Evolutionary conservation across 371 early-diverging fungal species (phyloP).

Genomic region (Mucor racemosus): DNA sequence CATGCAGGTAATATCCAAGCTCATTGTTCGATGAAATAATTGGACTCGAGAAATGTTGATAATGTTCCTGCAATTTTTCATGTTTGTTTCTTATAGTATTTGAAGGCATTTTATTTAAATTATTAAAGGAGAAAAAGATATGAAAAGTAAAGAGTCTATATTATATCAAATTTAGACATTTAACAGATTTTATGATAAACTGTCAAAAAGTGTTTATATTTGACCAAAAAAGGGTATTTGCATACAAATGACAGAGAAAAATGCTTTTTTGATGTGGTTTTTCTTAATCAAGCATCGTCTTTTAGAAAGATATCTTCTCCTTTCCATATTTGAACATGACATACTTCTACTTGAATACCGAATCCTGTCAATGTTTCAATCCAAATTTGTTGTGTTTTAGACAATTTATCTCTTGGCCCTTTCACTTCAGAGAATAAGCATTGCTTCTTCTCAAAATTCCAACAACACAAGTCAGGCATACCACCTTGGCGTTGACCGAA

Average conservation of each 20-base stretch:
- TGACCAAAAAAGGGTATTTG: background rate
- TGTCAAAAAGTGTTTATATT: background rate
- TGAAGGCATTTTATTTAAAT: too few species aligned
- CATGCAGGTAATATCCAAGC: background rate
- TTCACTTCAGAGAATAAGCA: conserved; percentile 79
- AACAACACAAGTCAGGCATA: conserved; percentile 76
- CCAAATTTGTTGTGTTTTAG: conserved; percentile 79
- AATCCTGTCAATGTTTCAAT: conserved; percentile 63
- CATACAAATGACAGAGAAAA: background rate
- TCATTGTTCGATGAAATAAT: background rate
- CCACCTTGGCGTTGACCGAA: conserved; percentile 69
- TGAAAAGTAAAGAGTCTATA: background rate
- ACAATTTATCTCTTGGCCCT: conserved; percentile 76
- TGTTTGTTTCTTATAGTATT: too few species aligned
- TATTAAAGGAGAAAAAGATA: background rate
- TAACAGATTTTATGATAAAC: background rate
- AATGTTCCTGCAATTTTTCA: background rate
- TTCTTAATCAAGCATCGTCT: background rate
- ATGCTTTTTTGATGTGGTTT: background rate
- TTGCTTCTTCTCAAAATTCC: conserved; percentile 60
- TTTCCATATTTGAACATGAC: conserved; percentile 61
- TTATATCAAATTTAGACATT: background rate
- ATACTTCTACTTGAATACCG: conserved; percentile 68
- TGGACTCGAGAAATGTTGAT: background rate
- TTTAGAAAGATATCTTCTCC: conserved; percentile 49